A percentile compares a stretch with the other conserved stretches of the same genome.
Evolutionary conservation across 495 filamentous ascomycete species (phyloP).

Genomic region (Penicillium ochrochloron): DNA sequence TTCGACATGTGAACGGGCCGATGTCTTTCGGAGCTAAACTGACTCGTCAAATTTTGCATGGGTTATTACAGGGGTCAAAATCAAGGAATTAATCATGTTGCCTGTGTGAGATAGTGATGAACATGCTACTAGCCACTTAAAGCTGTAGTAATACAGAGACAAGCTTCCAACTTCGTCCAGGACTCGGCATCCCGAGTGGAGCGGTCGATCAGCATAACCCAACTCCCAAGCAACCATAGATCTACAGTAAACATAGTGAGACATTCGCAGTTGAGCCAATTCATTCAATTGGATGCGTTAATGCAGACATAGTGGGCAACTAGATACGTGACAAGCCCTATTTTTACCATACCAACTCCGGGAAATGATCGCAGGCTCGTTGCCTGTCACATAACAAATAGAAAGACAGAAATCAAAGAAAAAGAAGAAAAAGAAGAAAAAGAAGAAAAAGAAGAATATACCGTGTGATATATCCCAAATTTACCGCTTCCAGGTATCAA

Average conservation of each 20-base stretch:
- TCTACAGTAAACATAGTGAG: background rate
- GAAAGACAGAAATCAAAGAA: background rate
- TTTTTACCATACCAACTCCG: conserved; percentile 18
- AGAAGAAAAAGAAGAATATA: too few species aligned
- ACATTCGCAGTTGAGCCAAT: background rate
- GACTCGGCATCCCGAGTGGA: conserved; percentile 4
- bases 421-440: too few species aligned
- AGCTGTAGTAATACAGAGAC: too few species aligned
- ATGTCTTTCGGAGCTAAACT: background rate
- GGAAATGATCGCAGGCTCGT: conserved; percentile 7
- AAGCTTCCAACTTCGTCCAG: background rate
- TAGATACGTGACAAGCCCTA: conserved; percentile 5
- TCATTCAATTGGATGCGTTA: background rate
- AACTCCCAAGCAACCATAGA: background rate
- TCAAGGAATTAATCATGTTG: background rate
- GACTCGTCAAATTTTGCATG: background rate
- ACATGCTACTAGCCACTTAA: background rate
- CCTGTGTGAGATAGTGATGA: background rate
- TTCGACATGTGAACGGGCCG: conserved; percentile 16
- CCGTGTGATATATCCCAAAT: too few species aligned
- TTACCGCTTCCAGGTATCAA: conserved; percentile 61
- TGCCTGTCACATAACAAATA: conserved; percentile 6
- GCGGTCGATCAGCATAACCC: background rate
- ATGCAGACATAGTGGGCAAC: conserved; percentile 6
- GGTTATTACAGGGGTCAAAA: background rate